Conservation (phyloP, 1,139 yeast species). For the Yamadazyma diospyri region DNA sequence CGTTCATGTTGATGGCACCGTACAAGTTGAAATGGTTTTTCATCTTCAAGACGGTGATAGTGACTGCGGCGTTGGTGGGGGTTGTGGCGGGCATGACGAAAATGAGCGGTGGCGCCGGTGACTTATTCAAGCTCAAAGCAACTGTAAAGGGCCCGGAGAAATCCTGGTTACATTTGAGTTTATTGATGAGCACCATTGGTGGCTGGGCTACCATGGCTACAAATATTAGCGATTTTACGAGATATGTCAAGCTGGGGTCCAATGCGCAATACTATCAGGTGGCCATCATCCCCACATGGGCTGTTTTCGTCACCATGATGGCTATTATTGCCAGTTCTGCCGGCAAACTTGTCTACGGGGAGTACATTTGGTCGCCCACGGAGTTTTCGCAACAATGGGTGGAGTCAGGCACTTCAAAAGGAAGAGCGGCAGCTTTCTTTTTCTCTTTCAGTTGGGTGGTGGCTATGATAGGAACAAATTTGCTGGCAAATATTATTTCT, state of each 20-base stretch:
- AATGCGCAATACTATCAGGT: slow-evolving; percentile 12
- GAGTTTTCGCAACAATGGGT: slow-evolving; percentile 14
- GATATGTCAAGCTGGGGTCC: slow-evolving; percentile 10
- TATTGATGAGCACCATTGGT: slow-evolving; percentile 13
- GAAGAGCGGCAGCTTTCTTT: slow-evolving; percentile 45
- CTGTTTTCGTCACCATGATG: slow-evolving; percentile 16
- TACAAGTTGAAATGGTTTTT: slow-evolving; percentile 16
- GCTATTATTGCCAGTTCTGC: slow-evolving; percentile 14
- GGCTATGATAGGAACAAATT: slow-evolving; percentile 47
- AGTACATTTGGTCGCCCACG: slow-evolving; percentile 15
- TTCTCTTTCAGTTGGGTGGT: slow-evolving; percentile 41
- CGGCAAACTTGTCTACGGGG: slow-evolving; percentile 14
- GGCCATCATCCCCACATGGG: slow-evolving; percentile 12
- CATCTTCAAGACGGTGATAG: slow-evolving; percentile 12
- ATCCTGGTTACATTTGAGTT: slow-evolving; percentile 11
- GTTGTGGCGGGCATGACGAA: slow-evolving; percentile 14
- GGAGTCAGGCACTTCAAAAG: slow-evolving; percentile 11
- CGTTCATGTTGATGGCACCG: slow-evolving; percentile 14
- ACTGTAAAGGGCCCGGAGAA: slow-evolving; percentile 10
- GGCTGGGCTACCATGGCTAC: slow-evolving; percentile 17
- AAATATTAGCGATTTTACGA: slow-evolving; percentile 15
- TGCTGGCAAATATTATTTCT: slow-evolving; percentile 49
- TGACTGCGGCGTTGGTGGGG: slow-evolving; percentile 14
- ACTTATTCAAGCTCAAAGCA: slow-evolving; percentile 10
- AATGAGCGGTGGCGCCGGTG: slow-evolving; percentile 14